Conservation (phyloP, 2,329 filamentous ascomycete species). For the Ascochyta fabae region DNA sequence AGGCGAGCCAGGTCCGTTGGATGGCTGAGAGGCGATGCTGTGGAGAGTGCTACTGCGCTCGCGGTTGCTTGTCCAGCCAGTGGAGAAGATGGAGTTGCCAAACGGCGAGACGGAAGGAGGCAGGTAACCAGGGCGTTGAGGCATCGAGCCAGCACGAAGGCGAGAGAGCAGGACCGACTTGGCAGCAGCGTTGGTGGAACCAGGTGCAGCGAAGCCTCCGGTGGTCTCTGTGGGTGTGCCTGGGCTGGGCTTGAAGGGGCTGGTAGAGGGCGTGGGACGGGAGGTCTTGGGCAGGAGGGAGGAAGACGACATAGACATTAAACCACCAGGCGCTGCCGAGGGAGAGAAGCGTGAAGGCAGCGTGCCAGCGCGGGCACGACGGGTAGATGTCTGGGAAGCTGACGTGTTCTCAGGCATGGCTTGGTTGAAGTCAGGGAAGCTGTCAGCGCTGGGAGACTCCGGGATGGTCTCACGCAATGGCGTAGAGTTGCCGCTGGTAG, state of each 20-base stretch:
- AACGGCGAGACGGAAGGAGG: slow-evolving; percentile 69
- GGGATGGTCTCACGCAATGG: slow-evolving; percentile 96
- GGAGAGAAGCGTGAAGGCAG: slow-evolving; percentile 94
- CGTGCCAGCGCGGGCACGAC: slow-evolving; percentile 89
- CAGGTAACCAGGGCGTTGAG: slow-evolving; percentile 78
- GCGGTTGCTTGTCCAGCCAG: slow-evolving; percentile 80
- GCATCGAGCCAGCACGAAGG: slow-evolving; percentile 91
- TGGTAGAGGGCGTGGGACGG: slow-evolving; percentile 83
- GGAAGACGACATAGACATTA: slow-evolving; percentile 52
- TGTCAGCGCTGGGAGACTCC: slow-evolving; percentile 90
- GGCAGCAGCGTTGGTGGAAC: slow-evolving; percentile 57
- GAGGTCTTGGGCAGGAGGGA: slow-evolving; percentile 76
- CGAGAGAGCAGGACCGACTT: slow-evolving; percentile 81
- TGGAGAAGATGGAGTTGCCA: slow-evolving; percentile 85
- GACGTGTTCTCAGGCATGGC: slow-evolving; percentile 67
- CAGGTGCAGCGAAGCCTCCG: slow-evolving; percentile 48
- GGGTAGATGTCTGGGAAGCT: slow-evolving; percentile 67
- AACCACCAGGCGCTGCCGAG: slow-evolving; percentile 67
- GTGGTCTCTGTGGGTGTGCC: slow-evolving; percentile 47
- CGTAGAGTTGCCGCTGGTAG: slow-evolving; percentile 94
- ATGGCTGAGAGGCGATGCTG: slow-evolving; percentile 86
- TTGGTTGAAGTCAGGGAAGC: slow-evolving; percentile 87
- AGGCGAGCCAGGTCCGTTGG: slow-evolving; percentile 85
- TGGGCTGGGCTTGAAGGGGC: slow-evolving; percentile 77
- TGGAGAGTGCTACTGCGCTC: slow-evolving; percentile 88